Evolutionary conservation across 2,329 filamentous ascomycete species (phyloP), one percentile per base, ranked within the genome.

Genomic region (Microdochium paspali): DNA sequence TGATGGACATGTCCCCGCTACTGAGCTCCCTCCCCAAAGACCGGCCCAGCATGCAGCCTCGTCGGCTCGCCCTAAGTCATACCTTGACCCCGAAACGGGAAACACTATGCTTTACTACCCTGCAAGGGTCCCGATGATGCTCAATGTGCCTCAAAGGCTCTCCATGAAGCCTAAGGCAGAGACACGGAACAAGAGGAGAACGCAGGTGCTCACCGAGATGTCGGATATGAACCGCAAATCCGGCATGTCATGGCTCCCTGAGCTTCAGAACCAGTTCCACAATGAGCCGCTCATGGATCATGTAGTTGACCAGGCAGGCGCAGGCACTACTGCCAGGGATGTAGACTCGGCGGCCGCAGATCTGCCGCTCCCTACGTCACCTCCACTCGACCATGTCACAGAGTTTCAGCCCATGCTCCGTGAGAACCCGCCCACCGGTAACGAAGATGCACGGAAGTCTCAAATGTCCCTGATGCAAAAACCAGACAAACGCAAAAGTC

Each of bases 51-150:
- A 50, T 18, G 49, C 47, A 15, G 50, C 51, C 25, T 49, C 56
- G 20, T 62, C 58, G 26, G 59, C 53, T 21, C 63, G 68, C 46
- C 70, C 79, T 10, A 73, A 77, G 51, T 80, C 80, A 1, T 84
- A 82, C 61, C 66, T 79, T 58, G 74, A 83, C 58, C 79, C 80
- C 2, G 71, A 75, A 24, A 84, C 84, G 1, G 84, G 81, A 4
- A 81, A 91, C 54, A 74, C 83, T 56, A 95, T 97, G 87, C 80
- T 95, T 10, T 97, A 85, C 66, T 98, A 98, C 63, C 93, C 93
- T 13, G 93, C 93, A 3, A 90, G 89, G 1, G 93, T 98, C 2
- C 93, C 93, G 3, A 84, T 86, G 52, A 90, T 95, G 83, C 76
- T 98, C 49, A 97, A 95, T 57, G 70, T 98, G 12, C 93, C 93